These are phyloP conservation scores for Mycoemilia scoparia DNA, from an alignment of 192 early-diverging fungal genomes.

Conservation along the genomic window DNA sequence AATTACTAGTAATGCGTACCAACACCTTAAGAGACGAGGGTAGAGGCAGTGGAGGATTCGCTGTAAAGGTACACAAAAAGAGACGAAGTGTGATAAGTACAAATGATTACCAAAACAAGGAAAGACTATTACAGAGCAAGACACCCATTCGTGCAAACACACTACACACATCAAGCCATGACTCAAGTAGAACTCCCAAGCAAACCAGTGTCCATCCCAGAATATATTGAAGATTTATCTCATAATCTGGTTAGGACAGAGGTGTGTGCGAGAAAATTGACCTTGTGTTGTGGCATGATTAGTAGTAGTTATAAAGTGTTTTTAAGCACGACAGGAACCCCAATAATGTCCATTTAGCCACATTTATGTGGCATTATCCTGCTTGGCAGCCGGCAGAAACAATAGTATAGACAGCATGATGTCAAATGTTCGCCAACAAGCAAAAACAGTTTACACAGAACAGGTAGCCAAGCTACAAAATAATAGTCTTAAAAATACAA, in stretches of 20 bases:
- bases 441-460: neutral
- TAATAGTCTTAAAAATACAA: slow-evolving; percentile 8
- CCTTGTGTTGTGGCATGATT: no score
- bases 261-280: slow-evolving; percentile 2
- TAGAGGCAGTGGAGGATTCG: slow-evolving; percentile 62
- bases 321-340: slow-evolving; percentile 1
- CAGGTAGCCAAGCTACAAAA: slow-evolving; percentile 7
- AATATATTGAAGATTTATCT: slow-evolving; percentile 1
- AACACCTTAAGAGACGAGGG: slow-evolving; percentile 70
- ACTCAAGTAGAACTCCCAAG: neutral
- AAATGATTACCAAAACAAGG: slow-evolving; percentile 4
- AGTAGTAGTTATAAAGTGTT: neutral
- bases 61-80: slow-evolving; percentile 27
- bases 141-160: slow-evolving; percentile 3
- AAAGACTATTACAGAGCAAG: neutral
- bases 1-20: no score
- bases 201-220: slow-evolving; percentile 1
- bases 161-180: slow-evolving; percentile 14
- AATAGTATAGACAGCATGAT: slow-evolving; percentile 5
- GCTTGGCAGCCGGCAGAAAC: slow-evolving; percentile 2
- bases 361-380: neutral
- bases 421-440: slow-evolving; percentile 6
- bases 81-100: slow-evolving; percentile 1
- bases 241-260: neutral
- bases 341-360: neutral